These are phyloP conservation scores for Lecanosticta acicola DNA, from an alignment of 2,329 filamentous ascomycete species.

Conservation along the genomic window DNA sequence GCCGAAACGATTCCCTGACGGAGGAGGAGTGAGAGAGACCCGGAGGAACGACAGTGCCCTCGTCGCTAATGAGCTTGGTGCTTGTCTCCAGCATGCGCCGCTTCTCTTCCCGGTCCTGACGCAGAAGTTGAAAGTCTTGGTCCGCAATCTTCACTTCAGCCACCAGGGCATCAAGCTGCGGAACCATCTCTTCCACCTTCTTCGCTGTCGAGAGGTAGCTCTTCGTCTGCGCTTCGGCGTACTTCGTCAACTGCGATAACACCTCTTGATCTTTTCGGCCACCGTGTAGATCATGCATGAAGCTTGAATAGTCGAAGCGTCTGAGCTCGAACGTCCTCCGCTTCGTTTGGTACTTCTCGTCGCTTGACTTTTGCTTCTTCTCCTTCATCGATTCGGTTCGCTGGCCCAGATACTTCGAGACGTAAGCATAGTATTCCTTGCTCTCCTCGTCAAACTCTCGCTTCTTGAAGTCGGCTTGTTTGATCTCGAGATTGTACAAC, in stretches of 20 bases:
- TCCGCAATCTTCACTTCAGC: conserved; percentile 87
- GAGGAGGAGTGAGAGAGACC: conserved; percentile 26
- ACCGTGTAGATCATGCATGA: conserved; percentile 98
- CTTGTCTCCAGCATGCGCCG: conserved; percentile 83
- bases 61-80: conserved; percentile 48
- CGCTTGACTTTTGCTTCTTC: conserved; percentile 91
- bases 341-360: conserved; percentile 93
- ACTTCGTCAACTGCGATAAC: conserved; percentile 86
- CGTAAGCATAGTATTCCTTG: conserved; percentile 95
- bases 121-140: conserved; percentile 92
- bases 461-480: conserved; percentile 93
- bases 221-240: conserved; percentile 82
- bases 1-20: conserved; percentile 22
- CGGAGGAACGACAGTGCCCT: conserved; percentile 26
- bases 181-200: conserved; percentile 79
- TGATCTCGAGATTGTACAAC: conserved; percentile 92
- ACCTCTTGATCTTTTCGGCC: conserved; percentile 98
- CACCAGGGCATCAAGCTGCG: conserved; percentile 82
- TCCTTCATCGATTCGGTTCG: conserved; percentile 92
- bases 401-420: conserved; percentile 92
- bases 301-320: conserved; percentile 96
- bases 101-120: conserved; percentile 94
- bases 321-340: conserved; percentile 93
- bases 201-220: conserved; percentile 77
- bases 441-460: conserved; percentile 98